phyloP scores from a whole-genome alignment of 306 rosid species.

The Senna tora region DNA sequence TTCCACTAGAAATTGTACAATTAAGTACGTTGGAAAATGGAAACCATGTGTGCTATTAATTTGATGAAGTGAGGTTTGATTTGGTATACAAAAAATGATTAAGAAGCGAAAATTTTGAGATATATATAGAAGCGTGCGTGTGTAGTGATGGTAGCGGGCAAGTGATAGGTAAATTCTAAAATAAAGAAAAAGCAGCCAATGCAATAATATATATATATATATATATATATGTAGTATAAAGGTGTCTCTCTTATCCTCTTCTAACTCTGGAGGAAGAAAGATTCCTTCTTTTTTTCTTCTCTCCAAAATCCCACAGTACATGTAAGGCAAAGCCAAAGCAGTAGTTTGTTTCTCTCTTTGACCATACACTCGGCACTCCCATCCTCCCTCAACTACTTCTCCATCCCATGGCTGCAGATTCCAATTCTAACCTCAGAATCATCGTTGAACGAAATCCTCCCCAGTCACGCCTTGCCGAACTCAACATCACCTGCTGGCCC shows the following conservation, averaged over 20 bases:
- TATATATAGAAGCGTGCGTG: too few relatives aligned
- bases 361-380: too few relatives aligned
- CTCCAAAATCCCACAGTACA: conserved; percentile 32
- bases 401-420: conserved; percentile 65
- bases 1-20: too few relatives aligned
- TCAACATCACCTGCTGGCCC: conserved; percentile 96
- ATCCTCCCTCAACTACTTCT: background rate
- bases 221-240: conserved; percentile 16
- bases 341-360: too few relatives aligned
- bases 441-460: conserved; percentile 81
- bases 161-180: conserved; percentile 37
- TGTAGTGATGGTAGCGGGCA: background rate
- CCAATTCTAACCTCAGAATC: conserved; percentile 64
- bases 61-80: too few relatives aligned
- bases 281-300: conserved; percentile 44
- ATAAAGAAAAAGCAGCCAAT: conserved; percentile 10
- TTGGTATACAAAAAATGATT: too few relatives aligned
- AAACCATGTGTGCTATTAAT: too few relatives aligned
- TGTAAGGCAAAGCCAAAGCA: conserved; percentile 27
- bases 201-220: background rate
- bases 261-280: conserved; percentile 37
- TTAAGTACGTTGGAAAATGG: too few relatives aligned
- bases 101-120: too few relatives aligned
- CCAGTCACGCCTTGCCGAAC: conserved; percentile 64
- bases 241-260: conserved; percentile 34